Base-by-base conservation (phyloP, 2,329 filamentous ascomycete species). In the Fusarium sambucinum region DNA sequence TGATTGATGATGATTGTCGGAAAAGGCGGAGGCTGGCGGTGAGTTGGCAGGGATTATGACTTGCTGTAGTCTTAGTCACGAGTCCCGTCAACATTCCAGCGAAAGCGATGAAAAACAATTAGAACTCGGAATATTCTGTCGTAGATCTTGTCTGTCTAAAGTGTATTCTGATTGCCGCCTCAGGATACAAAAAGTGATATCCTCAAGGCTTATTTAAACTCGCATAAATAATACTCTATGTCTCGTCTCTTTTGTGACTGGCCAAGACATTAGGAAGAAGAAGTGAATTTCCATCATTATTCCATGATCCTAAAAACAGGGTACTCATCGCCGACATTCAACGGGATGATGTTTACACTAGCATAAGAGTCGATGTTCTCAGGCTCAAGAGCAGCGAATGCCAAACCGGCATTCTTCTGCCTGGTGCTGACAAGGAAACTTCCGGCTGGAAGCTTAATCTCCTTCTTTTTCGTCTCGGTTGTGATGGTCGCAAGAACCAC, bases 311-410 rank as follows among this genome's bases (percentile, higher is more conserved):
- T 64, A 27, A 73, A 78, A 5, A 78, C 59, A 6, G 69, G 76
- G 52, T 77, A 78, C 53, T 78, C 76, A 32, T 78, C 76, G 0
- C 73, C 75, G 2, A 47, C 69, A 7, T 59, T 58, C 2, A 77
- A 56, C 4, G 76, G 75, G 1, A 78, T 59, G 13, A 78, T 72
- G 48, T 76, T 77, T 19, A 71, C 74, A 5, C 73, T 74, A 2
- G 71, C 76, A 32, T 76, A 78, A 2, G 77, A 78, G 54, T 78
- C 77, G 12, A 75, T 73, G 4, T 74, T 74, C 67, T 78, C 77
- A 1, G 77, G 77, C 69, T 78, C 77, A 14, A 78, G 55, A 1
- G 72, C 74, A 12, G 72, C 63, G 12, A 78, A 68, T 0, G 77
- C 75, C 1, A 77, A 52, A 0, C 60, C 77, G 0, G 76, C 75